These are phyloP conservation scores for Clarireedia hainanense DNA, from an alignment of 2,329 filamentous ascomycete species.

Conservation along the genomic window DNA sequence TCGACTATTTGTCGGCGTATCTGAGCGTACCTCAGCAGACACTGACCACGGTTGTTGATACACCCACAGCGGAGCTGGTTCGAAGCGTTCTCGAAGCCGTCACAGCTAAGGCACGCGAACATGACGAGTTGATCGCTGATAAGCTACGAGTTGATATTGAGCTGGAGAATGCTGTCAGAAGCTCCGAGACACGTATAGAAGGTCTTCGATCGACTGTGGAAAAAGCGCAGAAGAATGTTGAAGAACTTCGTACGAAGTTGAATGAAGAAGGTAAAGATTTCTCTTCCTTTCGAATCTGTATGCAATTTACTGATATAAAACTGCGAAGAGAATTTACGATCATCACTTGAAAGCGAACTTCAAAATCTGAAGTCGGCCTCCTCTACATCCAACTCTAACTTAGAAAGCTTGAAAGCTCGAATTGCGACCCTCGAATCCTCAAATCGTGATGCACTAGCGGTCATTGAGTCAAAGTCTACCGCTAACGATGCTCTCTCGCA, in stretches of 20 bases:
- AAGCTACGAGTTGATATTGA: conserved; percentile 89
- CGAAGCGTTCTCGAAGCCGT: conserved; percentile 66
- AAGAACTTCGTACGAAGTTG: conserved; percentile 72
- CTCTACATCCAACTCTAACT: conserved; percentile 65
- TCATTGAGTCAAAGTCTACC: conserved; percentile 82
- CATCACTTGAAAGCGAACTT: conserved; percentile 73
- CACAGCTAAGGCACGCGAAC: conserved; percentile 71
- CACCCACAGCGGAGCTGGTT: conserved; percentile 73
- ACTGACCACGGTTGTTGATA: conserved; percentile 51
- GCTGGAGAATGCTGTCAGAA: conserved; percentile 81
- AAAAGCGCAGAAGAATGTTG: conserved; percentile 75
- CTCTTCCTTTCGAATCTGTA: neutral
- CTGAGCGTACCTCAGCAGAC: conserved; percentile 60
- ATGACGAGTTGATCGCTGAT: conserved; percentile 73
- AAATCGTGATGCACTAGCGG: conserved; percentile 80
- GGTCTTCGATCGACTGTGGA: conserved; percentile 74
- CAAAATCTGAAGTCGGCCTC: conserved; percentile 68
- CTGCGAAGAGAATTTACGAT: conserved; percentile 62
- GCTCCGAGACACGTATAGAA: conserved; percentile 74
- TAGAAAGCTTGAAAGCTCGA: conserved; percentile 70
- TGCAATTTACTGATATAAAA: too few species aligned
- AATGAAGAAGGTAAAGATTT: conserved; percentile 64
- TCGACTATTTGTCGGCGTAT: conserved; percentile 65
- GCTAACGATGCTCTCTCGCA: conserved; percentile 80
- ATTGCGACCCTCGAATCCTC: conserved; percentile 83